phyloP scores from a whole-genome alignment of 2,329 filamentous ascomycete species.

The Botrytis tulipae region DNA sequence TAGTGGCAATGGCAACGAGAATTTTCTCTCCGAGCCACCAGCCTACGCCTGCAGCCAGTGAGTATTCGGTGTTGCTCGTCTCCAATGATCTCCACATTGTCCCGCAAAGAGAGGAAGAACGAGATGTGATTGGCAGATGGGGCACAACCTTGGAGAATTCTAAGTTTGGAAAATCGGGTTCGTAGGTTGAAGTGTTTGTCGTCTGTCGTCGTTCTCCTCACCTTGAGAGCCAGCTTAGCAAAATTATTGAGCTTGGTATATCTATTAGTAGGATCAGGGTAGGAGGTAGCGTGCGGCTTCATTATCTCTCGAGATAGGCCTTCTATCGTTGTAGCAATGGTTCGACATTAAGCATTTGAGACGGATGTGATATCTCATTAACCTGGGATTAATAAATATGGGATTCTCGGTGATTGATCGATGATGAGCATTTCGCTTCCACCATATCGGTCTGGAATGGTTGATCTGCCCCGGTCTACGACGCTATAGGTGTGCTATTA shows the following conservation, averaged over 20 bases:
- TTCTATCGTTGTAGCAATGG: not conserved
- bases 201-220: not conserved
- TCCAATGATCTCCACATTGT: slow-evolving; percentile 4
- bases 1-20: slow-evolving; percentile 13
- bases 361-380: not conserved
- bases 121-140: not conserved
- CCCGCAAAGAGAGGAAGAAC: not conserved
- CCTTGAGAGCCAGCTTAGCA: not conserved
- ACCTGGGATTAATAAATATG: not conserved
- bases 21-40: slow-evolving; percentile 8
- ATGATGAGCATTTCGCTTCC: slow-evolving; percentile 6
- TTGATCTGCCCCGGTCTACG: not conserved
- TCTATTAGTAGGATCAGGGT: not conserved
- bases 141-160: not conserved
- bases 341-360: not conserved
- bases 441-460: slow-evolving; percentile 3
- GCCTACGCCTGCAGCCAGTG: not conserved
- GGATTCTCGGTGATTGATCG: not conserved
- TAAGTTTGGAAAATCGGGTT: not conserved
- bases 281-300: not conserved
- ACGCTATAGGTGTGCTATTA: not conserved
- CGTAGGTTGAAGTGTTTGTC: not conserved
- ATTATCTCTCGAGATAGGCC: not conserved
- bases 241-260: not conserved
- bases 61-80: not conserved